These are phyloP conservation scores for Pichia phayaonensis DNA, from an alignment of 805 yeast species.

Conservation along the genomic window DNA sequence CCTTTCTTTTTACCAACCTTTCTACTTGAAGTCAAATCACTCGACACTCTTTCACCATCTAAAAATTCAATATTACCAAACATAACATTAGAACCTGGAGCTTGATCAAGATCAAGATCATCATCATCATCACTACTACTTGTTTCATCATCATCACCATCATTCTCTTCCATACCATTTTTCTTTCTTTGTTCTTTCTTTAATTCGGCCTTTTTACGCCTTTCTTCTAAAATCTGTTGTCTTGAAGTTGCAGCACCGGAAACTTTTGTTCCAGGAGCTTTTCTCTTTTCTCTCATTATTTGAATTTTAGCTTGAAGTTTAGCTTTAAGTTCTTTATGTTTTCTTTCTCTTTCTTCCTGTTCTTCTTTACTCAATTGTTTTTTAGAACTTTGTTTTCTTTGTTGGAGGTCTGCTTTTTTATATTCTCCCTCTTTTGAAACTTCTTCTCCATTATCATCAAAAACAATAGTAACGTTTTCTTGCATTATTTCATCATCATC, in stretches of 20 bases:
- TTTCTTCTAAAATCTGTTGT: constrained; percentile 65
- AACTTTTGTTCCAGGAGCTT: constrained; percentile 80
- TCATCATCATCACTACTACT: constrained; percentile 22
- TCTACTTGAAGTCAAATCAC: constrained; percentile 56
- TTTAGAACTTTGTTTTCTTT: constrained; percentile 11
- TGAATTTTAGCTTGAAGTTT: constrained; percentile 70
- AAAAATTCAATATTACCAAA: constrained; percentile 77
- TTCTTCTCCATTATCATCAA: constrained; percentile 69
- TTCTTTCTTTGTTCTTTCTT: constrained; percentile 24
- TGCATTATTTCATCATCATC: constrained; percentile 11
- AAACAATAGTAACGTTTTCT: constrained; percentile 33
- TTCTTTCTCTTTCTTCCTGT: constrained; percentile 41
- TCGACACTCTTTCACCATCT: constrained; percentile 73
- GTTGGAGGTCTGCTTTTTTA: constrained; percentile 7
- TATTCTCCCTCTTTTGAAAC: constrained; percentile 15
- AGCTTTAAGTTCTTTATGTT: constrained; percentile 63
- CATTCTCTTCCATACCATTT: constrained; percentile 33
- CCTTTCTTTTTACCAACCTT: constrained; percentile 63
- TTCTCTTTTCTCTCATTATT: constrained; percentile 67
- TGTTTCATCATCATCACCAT: constrained; percentile 29
- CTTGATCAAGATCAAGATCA: constrained; percentile 23
- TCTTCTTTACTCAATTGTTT: constrained; percentile 39
- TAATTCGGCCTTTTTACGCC: constrained; percentile 42
- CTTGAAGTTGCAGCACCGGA: constrained; percentile 81
- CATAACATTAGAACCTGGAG: constrained; percentile 38